Evolutionary conservation across 352 stramenopile genomes (phyloP).

Genomic region (Phytophthora citricola): DNA sequence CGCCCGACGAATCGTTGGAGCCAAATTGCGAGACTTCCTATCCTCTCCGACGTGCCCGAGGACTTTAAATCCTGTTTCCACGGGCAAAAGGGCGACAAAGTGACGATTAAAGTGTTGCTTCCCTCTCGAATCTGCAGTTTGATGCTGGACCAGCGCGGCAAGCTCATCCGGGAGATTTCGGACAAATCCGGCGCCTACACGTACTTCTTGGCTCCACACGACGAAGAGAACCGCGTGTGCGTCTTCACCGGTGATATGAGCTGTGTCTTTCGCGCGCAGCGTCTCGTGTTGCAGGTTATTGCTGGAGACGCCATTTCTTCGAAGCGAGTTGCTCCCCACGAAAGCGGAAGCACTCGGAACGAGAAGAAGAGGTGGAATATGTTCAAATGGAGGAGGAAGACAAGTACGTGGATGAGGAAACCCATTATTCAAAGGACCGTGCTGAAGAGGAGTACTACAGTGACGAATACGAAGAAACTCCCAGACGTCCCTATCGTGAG

Average conservation of each 20-base stretch:
- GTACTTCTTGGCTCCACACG: slow-evolving; percentile 48
- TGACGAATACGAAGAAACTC: slow-evolving; percentile 14
- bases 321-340: slow-evolving; percentile 38
- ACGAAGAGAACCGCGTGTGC: slow-evolving; percentile 56
- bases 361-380: slow-evolving; percentile 27
- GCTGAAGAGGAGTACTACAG: slow-evolving; percentile 25
- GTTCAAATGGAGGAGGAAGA: slow-evolving; percentile 19
- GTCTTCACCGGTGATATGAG: slow-evolving; percentile 60
- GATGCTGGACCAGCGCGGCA: slow-evolving; percentile 57
- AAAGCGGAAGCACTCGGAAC: slow-evolving; percentile 49
- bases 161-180: slow-evolving; percentile 63
- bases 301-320: slow-evolving; percentile 61
- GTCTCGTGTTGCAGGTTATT: slow-evolving; percentile 66
- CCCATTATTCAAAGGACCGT: slow-evolving; percentile 16
- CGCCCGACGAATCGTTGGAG: slow-evolving; percentile 40
- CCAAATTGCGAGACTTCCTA: slow-evolving; percentile 50
- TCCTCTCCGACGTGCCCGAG: slow-evolving; percentile 21
- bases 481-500: neutral
- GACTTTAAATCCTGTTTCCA: slow-evolving; percentile 18
- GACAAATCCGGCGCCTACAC: slow-evolving; percentile 58
- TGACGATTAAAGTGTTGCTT: slow-evolving; percentile 63
- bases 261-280: slow-evolving; percentile 57
- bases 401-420: slow-evolving; percentile 23
- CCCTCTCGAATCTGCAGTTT: slow-evolving; percentile 48
- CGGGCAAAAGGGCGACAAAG: slow-evolving; percentile 47